Percentiles rank a stretch among this genome's conserved stretches.
Conservation (phyloP, 345 rosid genomes). For the Hirschfeldia incana region DNA sequence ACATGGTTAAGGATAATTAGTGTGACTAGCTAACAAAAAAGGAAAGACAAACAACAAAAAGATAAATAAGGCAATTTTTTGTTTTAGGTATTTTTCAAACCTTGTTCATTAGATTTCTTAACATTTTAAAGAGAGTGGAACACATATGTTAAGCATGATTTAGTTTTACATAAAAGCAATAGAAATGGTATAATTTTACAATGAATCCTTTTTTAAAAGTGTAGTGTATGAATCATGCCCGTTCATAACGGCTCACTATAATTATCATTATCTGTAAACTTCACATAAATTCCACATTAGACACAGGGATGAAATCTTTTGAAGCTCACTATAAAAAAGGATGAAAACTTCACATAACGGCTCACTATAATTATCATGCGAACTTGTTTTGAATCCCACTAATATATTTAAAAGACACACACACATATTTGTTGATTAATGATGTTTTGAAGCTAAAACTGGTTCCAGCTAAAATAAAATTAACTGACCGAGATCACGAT, state of each 20-base stretch:
- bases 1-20: neutral
- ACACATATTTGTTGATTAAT: neutral
- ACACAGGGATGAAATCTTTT: too few species aligned
- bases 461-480: slow-evolving; percentile 5
- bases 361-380: neutral
- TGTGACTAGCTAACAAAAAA: neutral
- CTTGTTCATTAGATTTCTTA: neutral
- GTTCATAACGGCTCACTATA: neutral
- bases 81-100: neutral
- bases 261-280: too few species aligned
- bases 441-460: neutral
- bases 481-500: neutral
- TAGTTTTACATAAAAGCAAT: neutral
- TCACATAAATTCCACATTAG: too few species aligned
- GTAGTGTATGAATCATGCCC: neutral
- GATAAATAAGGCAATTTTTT: neutral
- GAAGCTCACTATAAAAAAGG: too few species aligned
- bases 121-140: neutral
- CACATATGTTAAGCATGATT: neutral
- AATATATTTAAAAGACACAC: neutral
- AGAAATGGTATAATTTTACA: neutral
- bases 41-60: neutral
- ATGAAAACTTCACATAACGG: too few species aligned
- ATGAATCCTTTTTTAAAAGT: neutral
- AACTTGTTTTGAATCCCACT: neutral